Percentiles rank a stretch among this genome's conserved stretches.
Evolutionary conservation across 2,329 filamentous ascomycete genomes (phyloP).

Genomic region (Emericellopsis atlantica): DNA sequence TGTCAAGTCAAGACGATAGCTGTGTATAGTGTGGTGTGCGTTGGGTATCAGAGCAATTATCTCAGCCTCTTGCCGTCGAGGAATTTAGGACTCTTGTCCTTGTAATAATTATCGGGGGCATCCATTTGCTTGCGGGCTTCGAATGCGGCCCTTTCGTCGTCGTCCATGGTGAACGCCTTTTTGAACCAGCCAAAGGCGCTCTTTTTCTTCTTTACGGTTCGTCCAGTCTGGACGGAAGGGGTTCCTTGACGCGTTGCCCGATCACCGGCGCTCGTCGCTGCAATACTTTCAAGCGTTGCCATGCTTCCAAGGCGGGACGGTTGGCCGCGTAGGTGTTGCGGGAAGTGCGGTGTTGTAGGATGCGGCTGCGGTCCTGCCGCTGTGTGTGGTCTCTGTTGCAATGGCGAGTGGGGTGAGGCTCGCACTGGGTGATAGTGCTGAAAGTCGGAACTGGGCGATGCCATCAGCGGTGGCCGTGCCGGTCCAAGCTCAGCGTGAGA

Average conservation of each 20-base stretch:
- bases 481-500: constrained; percentile 23
- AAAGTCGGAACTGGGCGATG: constrained; percentile 37
- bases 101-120: constrained; percentile 32
- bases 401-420: constrained; percentile 49
- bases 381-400: constrained; percentile 47
- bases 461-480: constrained; percentile 15
- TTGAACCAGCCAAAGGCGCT: constrained; percentile 58
- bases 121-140: constrained; percentile 38
- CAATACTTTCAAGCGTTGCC: constrained; percentile 42
- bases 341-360: constrained; percentile 17
- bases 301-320: constrained; percentile 40
- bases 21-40: background rate
- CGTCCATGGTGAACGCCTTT: constrained; percentile 53
- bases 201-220: constrained; percentile 50
- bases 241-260: background rate
- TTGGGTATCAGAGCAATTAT: constrained; percentile 4
- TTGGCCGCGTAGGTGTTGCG: constrained; percentile 30
- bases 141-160: constrained; percentile 48
- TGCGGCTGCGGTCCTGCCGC: constrained; percentile 13
- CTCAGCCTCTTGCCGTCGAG: constrained; percentile 40
- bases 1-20: background rate
- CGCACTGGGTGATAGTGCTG: constrained; percentile 51
- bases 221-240: background rate
- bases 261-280: constrained; percentile 24
- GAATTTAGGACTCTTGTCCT: constrained; percentile 36